phyloP scores from a whole-genome alignment of 192 early-diverging fungal species.

The Radiomyces spectabilis region DNA sequence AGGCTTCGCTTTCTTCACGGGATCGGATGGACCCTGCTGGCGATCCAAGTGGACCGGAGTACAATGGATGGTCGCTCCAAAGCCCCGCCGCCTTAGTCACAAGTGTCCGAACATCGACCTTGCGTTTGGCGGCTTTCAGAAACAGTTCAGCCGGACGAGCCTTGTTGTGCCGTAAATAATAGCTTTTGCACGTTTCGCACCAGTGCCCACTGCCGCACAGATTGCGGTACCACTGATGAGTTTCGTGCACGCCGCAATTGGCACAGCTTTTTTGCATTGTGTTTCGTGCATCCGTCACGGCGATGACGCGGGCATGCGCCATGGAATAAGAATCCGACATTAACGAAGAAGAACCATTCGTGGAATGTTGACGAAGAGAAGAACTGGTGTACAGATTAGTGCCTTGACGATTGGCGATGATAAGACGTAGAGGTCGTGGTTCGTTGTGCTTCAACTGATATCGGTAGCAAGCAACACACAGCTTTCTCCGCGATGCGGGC shows the following conservation, averaged over 20 bases:
- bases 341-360: neutral
- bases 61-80: conserved; percentile 2
- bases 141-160: conserved; percentile 15
- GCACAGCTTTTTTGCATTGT: conserved; percentile 18
- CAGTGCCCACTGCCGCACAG: conserved; percentile 22
- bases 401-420: conserved; percentile 19
- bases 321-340: too few relatives aligned
- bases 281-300: too few relatives aligned
- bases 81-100: conserved; percentile 11
- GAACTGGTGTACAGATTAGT: too few relatives aligned
- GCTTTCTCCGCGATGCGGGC: conserved; percentile 10
- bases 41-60: too few relatives aligned
- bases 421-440: conserved; percentile 15
- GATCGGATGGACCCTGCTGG: too few relatives aligned
- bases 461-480: conserved; percentile 27
- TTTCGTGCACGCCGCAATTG: conserved; percentile 23
- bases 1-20: too few relatives aligned
- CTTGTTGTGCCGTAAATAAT: conserved; percentile 21
- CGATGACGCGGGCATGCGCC: too few relatives aligned
- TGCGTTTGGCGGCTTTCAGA: conserved; percentile 24
- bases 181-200: conserved; percentile 29
- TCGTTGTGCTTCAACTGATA: conserved; percentile 24
- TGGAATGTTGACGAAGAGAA: neutral
- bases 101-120: conserved; percentile 16
- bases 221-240: conserved; percentile 30